phyloP scores from a whole-genome alignment of 495 filamentous ascomycete genomes.

The Penicillium macrosclerotiorum region DNA sequence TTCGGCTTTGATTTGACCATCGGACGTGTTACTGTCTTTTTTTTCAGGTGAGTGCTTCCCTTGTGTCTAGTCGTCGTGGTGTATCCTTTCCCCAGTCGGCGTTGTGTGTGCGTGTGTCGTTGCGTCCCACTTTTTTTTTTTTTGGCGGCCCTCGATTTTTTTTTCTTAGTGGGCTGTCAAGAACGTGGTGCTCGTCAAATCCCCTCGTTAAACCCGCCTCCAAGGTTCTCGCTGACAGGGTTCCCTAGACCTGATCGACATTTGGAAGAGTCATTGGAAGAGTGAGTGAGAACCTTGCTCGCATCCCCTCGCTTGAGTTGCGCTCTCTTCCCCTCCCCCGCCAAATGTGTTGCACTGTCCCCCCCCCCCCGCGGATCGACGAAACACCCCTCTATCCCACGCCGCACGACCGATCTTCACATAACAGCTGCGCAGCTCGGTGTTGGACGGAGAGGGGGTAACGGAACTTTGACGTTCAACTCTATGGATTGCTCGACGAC shows the following conservation, averaged over 20 bases:
- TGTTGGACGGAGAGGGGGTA: no score
- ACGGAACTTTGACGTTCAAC: no score
- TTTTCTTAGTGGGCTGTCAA: conserved; percentile 32
- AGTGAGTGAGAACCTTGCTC: conserved; percentile 26
- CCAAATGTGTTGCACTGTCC: no score
- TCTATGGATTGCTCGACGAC: no score
- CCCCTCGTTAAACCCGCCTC: conserved; percentile 20
- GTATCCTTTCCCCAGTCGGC: neutral
- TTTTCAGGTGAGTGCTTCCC: conserved; percentile 7
- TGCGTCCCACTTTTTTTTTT: conserved; percentile 23
- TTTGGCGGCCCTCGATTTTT: conserved; percentile 18
- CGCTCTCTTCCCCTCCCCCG: no score
- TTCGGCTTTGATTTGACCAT: neutral
- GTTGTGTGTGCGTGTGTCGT: no score
- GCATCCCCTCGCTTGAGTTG: no score
- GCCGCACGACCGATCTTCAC: neutral
- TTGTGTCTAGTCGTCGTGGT: neutral
- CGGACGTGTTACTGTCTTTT: neutral
- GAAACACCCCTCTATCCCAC: conserved; percentile 12
- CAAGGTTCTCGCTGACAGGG: conserved; percentile 37
- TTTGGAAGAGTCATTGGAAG: conserved; percentile 17
- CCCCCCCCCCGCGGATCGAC: conserved; percentile 15
- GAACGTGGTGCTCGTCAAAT: conserved; percentile 22
- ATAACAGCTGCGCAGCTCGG: no score
- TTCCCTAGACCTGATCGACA: conserved; percentile 12